Base-by-base conservation (phyloP, 1,284 basidiomycete genomes). In the Wallemia ichthyophaga region DNA sequence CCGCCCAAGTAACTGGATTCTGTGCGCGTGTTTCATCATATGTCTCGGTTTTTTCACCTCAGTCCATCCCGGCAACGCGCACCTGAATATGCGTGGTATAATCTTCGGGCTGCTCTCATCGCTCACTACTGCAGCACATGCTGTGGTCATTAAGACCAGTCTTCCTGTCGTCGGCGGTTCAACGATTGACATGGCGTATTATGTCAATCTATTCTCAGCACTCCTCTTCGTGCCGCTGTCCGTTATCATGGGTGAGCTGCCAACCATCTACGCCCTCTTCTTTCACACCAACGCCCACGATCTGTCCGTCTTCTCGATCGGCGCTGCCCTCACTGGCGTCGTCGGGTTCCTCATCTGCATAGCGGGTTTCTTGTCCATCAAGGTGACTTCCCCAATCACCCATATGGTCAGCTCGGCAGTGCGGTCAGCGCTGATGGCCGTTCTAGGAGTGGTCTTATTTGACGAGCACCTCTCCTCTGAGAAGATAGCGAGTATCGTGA, bases 391-490 rank as follows among this genome's bases (percentile, higher is more conserved):
- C 1, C 85, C 85, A 17, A 85, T 88, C 67, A 87, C 85, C 1
- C 85, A 89, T 69, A 89, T 89, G 86, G 74, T 88, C 27, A 85
- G 83, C 7, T 85, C 83, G 15, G 84, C 85, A 55, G 82, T 84
- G 25, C 80, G 80, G 53, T 84, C 84, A 21, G 85, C 88, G 25
- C 78, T 84, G 0, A 81, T 80, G 17, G 83, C 83, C 1, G 66
- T 85, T 56, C 73, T 88, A 19, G 82, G 79, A 27, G 73, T 82
- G 67, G 80, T 75, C 77, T 63, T 84, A 17, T 88, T 88, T 71
- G 65, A 71, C 23, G 85, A 89, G 58, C 66, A 81, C 60, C 78
- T 89, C 63, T 80, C 81, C 3, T 74, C 84, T 31, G 85, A 84
- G 1, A 83, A 86, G 27, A 79, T 76, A 11, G 73, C 78, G 11